Percentiles rank a stretch among this genome's conserved stretches.
phyloP scores from a whole-genome alignment of 2,329 filamentous ascomycete genomes.

The Penicillium sp. region DNA sequence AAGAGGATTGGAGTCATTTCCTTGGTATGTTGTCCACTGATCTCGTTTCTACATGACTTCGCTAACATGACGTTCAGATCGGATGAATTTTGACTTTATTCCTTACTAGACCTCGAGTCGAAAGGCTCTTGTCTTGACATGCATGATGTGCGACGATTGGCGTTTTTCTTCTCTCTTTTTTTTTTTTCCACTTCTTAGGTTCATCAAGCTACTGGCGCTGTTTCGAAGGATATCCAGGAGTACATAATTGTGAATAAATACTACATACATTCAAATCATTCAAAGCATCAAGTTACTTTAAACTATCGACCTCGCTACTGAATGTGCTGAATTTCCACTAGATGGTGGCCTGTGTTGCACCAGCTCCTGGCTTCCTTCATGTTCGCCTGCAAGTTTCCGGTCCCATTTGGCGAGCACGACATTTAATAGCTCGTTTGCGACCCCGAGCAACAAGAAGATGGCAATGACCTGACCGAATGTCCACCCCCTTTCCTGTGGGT shows the following conservation, averaged over 20 bases:
- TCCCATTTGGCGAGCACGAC: constrained; percentile 18
- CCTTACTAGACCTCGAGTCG: constrained; percentile 20
- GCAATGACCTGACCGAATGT: constrained; percentile 20
- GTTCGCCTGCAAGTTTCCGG: constrained; percentile 2
- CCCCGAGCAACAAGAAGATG: constrained; percentile 16
- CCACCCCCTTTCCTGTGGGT: constrained; percentile 14
- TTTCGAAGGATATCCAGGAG: neutral
- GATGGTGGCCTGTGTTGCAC: constrained; percentile 4
- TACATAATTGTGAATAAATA: neutral
- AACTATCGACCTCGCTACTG: neutral
- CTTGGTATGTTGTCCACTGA: constrained; percentile 28
- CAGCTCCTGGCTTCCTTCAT: constrained; percentile 4
- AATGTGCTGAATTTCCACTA: neutral
- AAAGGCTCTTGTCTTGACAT: neutral
- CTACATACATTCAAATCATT: neutral
- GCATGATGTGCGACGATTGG: constrained; percentile 19
- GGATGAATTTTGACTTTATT: constrained; percentile 35
- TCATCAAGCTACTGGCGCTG: neutral
- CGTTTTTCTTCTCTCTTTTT: constrained; percentile 2
- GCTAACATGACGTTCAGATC: constrained; percentile 24
- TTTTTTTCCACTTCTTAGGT: neutral
- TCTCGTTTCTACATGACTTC: neutral
- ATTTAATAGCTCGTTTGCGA: constrained; percentile 18
- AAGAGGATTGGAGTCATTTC: constrained; percentile 40
- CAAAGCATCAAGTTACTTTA: neutral